phyloP scores from a whole-genome alignment of 2,329 filamentous ascomycete genomes.

The Clathrospora elynae region DNA sequence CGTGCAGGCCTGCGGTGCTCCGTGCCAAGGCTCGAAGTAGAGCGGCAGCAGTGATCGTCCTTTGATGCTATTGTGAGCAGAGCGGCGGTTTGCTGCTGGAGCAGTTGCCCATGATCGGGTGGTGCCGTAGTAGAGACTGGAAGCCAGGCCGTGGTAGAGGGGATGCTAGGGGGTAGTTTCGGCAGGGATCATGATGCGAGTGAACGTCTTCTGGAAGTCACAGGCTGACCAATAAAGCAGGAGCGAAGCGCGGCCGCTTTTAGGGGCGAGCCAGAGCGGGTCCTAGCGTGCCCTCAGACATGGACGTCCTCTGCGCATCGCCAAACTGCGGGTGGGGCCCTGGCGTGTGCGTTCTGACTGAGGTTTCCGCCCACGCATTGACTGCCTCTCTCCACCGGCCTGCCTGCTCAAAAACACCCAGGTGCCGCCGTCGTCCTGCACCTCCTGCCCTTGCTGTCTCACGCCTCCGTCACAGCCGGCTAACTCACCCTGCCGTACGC shows the following conservation, averaged over 20 bases:
- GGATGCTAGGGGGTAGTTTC: slow-evolving; percentile 15
- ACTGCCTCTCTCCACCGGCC: slow-evolving; percentile 21
- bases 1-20: slow-evolving; percentile 10
- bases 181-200: slow-evolving; percentile 15
- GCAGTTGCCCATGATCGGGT: no score
- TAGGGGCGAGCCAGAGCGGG: slow-evolving; percentile 2
- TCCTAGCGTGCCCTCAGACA: slow-evolving; percentile 12
- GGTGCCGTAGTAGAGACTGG: background rate
- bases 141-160: background rate
- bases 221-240: slow-evolving; percentile 9
- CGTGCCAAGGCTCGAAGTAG: slow-evolving; percentile 5
- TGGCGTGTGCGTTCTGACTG: slow-evolving; percentile 25
- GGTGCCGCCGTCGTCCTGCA: slow-evolving; percentile 6
- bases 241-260: slow-evolving; percentile 19
- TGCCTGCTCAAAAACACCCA: slow-evolving; percentile 45
- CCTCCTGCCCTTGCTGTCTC: slow-evolving; percentile 28
- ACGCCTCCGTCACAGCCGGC: slow-evolving; percentile 18
- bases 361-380: slow-evolving; percentile 28
- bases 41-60: no score
- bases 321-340: slow-evolving; percentile 21
- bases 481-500: slow-evolving; percentile 12
- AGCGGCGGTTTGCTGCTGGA: no score
- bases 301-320: slow-evolving; percentile 13
- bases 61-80: no score
- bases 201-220: slow-evolving; percentile 30